Base-by-base conservation (phyloP, 805 yeast genomes). In the Kluyveromyces wickerhamii region DNA sequence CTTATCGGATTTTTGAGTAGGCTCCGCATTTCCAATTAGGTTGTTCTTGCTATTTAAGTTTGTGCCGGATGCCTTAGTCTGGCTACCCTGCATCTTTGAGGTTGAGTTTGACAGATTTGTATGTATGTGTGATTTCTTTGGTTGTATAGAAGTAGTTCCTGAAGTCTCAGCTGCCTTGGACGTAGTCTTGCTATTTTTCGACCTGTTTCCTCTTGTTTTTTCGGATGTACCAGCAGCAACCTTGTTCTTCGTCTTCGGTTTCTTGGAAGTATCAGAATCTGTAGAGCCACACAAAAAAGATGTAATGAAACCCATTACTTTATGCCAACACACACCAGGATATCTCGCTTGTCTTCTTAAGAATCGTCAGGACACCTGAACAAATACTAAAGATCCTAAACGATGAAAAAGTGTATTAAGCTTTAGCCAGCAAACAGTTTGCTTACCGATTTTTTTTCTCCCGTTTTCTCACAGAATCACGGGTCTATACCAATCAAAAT, bases 271-370 rank as follows among this genome's bases (percentile, higher is more conserved):
- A 16, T 30, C 31, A 11, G 35, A 27, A 15, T 22, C 23, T 20
- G 24, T 35, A 32, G 56, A 42, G 40, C 63, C 57, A 44, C 65
- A 60, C 41, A 60, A 47, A 36, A 58, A 38, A 22, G 63, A 52
- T 22, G 62, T 49, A 29, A 59, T 44, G 40, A 62, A 50, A 41
- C 63, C 65, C 67, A 62, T 62, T 37, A 38, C 45, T 26, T n/a
- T 13, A 10, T 26, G 18, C 9, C 18, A n/a, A n/a, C n/a, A n/a
- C n/a, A n/a, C n/a, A n/a, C n/a, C n/a, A n/a, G n/a, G n/a, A n/a
- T n/a, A n/a, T n/a, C n/a, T n/a, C n/a, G n/a, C n/a, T n/a, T n/a
- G n/a, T n/a, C n/a, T n/a, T n/a, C n/a, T n/a, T n/a, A n/a, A n/a
- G n/a, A n/a, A n/a, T n/a, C n/a, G n/a, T n/a, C n/a, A n/a, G n/a